phyloP scores from a whole-genome alignment of 805 yeast species.

The Kurtzmaniella fragi region DNA sequence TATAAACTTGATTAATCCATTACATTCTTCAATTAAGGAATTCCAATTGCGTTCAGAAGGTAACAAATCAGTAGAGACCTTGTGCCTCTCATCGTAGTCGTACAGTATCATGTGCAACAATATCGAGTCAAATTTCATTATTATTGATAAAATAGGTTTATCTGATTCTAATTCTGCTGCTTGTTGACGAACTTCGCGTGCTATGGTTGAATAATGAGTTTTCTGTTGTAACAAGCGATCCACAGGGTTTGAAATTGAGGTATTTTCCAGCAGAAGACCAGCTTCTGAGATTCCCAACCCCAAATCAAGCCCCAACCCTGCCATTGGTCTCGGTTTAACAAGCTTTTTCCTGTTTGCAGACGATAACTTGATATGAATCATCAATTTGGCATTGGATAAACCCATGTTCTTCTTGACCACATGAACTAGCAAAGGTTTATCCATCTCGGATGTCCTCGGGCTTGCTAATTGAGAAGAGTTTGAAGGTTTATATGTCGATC shows the following conservation, averaged over 20 bases:
- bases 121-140: conserved; percentile 24
- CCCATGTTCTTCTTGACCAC: neutral
- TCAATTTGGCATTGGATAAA: neutral
- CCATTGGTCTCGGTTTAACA: neutral
- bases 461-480: no score
- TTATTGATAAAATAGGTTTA: conserved; percentile 14
- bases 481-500: no score
- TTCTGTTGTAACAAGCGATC: no score
- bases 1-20: conserved; percentile 9
- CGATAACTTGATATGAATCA: neutral
- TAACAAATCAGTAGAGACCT: conserved; percentile 16
- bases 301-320: conserved; percentile 1
- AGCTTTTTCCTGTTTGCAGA: neutral
- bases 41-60: conserved; percentile 31
- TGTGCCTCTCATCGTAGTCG: conserved; percentile 29
- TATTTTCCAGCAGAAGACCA: neutral
- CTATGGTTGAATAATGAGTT: conserved; percentile 4
- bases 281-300: neutral
- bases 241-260: no score
- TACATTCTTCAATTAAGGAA: conserved; percentile 16
- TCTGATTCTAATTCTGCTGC: conserved; percentile 11
- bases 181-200: conserved; percentile 11
- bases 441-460: no score
- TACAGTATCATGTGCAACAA: conserved; percentile 21
- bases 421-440: neutral